A percentile compares a stretch with the other conserved stretches of the same genome.
These are phyloP conservation scores for Pichia sorboxylosa DNA, from an alignment of 1,139 yeast genomes.

Conservation along the genomic window DNA sequence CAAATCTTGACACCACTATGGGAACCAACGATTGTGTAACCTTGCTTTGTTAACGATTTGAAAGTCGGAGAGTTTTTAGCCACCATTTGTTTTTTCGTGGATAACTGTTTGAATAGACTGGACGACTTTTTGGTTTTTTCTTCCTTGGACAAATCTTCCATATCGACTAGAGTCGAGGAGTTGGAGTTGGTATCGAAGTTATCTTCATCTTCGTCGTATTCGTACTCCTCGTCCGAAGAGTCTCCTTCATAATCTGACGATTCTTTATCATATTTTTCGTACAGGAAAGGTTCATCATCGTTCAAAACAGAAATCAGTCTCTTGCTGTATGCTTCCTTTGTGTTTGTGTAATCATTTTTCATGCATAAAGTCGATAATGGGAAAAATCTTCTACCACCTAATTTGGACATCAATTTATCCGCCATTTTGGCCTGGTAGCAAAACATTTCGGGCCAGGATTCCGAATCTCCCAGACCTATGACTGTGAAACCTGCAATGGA, in stretches of 20 bases:
- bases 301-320: constrained; percentile 46
- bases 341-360: constrained; percentile 54
- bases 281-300: constrained; percentile 57
- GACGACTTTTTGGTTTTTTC: constrained; percentile 1
- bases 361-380: constrained; percentile 83
- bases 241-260: constrained; percentile 24
- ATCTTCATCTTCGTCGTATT: constrained; percentile 9
- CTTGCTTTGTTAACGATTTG: constrained; percentile 82
- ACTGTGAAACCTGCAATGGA: constrained; percentile 70
- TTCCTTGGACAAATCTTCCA: constrained; percentile 54
- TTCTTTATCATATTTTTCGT: constrained; percentile 36
- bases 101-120: constrained; percentile 16
- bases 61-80: constrained; percentile 83
- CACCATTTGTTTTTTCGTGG: constrained; percentile 64
- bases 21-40: constrained; percentile 85
- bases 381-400: constrained; percentile 75
- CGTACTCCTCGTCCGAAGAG: neutral
- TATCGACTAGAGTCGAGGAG: constrained; percentile 48
- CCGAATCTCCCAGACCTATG: constrained; percentile 79
- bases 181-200: constrained; percentile 13
- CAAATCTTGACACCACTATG: constrained; percentile 94
- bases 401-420: constrained; percentile 65
- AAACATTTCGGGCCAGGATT: constrained; percentile 75
- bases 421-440: constrained; percentile 77
- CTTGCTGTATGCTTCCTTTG: constrained; percentile 56